phyloP scores from a whole-genome alignment of 1,139 yeast genomes.

The Zygotorulaspora mrakii region DNA sequence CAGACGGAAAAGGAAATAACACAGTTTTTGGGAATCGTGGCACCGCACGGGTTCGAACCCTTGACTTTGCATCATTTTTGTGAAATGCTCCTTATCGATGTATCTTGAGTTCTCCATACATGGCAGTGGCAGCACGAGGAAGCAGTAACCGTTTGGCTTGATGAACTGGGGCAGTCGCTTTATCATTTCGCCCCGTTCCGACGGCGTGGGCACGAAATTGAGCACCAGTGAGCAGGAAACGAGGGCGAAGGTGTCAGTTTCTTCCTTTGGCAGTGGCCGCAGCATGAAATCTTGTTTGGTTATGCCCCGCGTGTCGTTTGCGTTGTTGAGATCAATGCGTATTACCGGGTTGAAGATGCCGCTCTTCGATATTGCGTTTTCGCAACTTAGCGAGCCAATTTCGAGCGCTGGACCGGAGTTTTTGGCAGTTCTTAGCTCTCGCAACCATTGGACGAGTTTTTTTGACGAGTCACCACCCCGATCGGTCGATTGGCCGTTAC shows the following conservation, averaged over 20 bases:
- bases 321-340: constrained; percentile 69
- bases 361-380: constrained; percentile 63
- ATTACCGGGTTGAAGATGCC: constrained; percentile 47
- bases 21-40: constrained; percentile 69
- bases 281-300: constrained; percentile 80
- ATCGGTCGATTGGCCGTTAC: constrained; percentile 68
- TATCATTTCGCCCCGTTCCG: constrained; percentile 74
- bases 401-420: constrained; percentile 53
- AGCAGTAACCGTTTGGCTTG: constrained; percentile 43
- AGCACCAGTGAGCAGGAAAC: constrained; percentile 82
- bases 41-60: constrained; percentile 52
- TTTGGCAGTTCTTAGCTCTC: constrained; percentile 32
- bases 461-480: constrained; percentile 93
- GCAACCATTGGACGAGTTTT: constrained; percentile 65
- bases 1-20: constrained; percentile 63
- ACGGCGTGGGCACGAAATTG: constrained; percentile 77
- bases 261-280: constrained; percentile 54
- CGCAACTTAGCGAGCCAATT: constrained; percentile 72
- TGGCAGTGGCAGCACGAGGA: constrained; percentile 83
- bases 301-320: constrained; percentile 66
- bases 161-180: constrained; percentile 56
- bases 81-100: constrained; percentile 46
- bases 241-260: constrained; percentile 51
- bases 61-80: constrained; percentile 47
- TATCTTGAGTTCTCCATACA: constrained; percentile 82